Conservation (phyloP, 768 basidiomycete genomes). For the Clathrus columnatus region DNA sequence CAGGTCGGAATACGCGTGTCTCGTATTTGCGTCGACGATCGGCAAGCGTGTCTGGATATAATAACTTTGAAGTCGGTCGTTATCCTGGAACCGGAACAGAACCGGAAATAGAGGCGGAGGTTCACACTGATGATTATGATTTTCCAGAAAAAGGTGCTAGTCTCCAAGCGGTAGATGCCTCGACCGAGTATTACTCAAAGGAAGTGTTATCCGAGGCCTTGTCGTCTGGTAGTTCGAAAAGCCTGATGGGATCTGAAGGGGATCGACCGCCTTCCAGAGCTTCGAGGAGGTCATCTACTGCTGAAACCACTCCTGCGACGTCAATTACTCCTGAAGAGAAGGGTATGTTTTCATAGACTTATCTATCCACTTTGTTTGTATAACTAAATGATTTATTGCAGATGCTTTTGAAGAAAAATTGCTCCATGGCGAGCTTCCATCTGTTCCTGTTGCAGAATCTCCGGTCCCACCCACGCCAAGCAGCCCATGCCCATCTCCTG, state of each 20-base stretch:
- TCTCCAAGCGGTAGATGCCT: constrained; percentile 31
- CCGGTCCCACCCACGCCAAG: constrained; percentile 14
- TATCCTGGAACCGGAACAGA: constrained; percentile 18
- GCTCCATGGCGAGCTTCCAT: constrained; percentile 42
- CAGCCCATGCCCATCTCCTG: not conserved
- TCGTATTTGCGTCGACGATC: constrained; percentile 9
- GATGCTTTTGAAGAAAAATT: constrained; percentile 43
- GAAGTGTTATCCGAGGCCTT: not conserved
- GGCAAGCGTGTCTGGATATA: not conserved
- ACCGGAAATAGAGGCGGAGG: constrained; percentile 21
- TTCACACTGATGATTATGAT: constrained; percentile 4
- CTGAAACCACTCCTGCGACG: not conserved
- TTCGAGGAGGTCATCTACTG: not conserved
- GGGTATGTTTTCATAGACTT: not conserved
- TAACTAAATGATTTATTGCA: too few species aligned
- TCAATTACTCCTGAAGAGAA: not conserved
- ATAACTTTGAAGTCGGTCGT: not conserved
- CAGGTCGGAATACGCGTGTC: constrained; percentile 2
- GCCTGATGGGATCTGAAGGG: not conserved
- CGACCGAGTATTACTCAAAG: not conserved
- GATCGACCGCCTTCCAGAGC: not conserved
- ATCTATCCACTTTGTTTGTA: too few species aligned
- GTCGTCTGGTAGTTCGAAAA: not conserved
- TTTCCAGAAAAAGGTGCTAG: constrained; percentile 58
- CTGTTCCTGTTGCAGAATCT: constrained; percentile 33